Percentiles rank a stretch among this genome's conserved stretches.
Evolutionary conservation across 2,329 filamentous ascomycete genomes (phyloP).

Genomic region (Ascochyta viciae-villosae): DNA sequence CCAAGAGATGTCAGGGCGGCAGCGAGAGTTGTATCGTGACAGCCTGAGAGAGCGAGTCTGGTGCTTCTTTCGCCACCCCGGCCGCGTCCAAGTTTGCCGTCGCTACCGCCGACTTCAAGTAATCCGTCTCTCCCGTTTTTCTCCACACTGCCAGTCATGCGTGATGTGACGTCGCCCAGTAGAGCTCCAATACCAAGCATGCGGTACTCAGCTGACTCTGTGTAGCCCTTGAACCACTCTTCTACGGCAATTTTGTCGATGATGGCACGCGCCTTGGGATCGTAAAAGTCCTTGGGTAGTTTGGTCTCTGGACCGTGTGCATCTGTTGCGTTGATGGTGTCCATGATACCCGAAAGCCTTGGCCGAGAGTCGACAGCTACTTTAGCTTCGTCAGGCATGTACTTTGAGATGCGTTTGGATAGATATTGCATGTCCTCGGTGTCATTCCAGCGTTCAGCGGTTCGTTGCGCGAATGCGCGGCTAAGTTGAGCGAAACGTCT

Average conservation of each 20-base stretch:
- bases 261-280: conserved; percentile 71
- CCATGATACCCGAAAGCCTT: conserved; percentile 87
- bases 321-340: conserved; percentile 87
- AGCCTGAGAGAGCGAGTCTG: conserved; percentile 81
- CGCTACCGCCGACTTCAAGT: conserved; percentile 48
- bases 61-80: conserved; percentile 61
- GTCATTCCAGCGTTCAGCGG: conserved; percentile 58
- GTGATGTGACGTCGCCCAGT: conserved; percentile 77
- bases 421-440: conserved; percentile 84
- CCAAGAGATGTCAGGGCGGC: conserved; percentile 79
- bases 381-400: conserved; percentile 75
- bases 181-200: conserved; percentile 84
- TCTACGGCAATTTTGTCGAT: conserved; percentile 79
- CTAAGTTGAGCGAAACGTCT: conserved; percentile 57
- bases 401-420: conserved; percentile 77
- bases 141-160: conserved; percentile 52
- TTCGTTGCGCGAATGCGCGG: conserved; percentile 56
- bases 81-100: conserved; percentile 48
- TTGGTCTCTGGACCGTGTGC: conserved; percentile 83
- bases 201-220: conserved; percentile 86
- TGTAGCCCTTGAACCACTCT: conserved; percentile 92
- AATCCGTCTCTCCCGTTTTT: conserved; percentile 48
- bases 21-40: conserved; percentile 92
- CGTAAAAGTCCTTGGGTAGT: conserved; percentile 87
- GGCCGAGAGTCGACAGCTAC: conserved; percentile 87